Evolutionary conservation across 441 rosid genomes (phyloP), one percentile per base, ranked within the genome.

Genomic region (Cnidoscolus chayamansa): DNA sequence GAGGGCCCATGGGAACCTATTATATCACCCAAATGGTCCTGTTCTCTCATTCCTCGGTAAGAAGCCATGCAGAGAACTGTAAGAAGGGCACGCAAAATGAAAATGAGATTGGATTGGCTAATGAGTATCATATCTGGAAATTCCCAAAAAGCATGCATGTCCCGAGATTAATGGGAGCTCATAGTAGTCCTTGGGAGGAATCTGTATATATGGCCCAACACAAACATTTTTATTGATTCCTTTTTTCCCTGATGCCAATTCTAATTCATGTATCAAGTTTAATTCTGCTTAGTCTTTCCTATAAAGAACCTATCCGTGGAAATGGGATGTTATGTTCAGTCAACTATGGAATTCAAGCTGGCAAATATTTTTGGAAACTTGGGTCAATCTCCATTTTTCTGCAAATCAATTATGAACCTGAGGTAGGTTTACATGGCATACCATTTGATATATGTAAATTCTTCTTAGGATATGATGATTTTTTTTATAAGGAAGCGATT

Each of bases 401-500:
- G 37, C 16, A 4, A 19, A 63, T 20, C n/a, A 35, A 62, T 62
- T 17, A 72, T 15, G 37, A n/a, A 45, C 0, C 30, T 20, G 40
- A 19, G 11, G 35, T 32, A 19, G 13, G 40, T 6, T 31, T 25
- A 3, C 0, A 48, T 45, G 11, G 35, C n/a, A 19, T 55, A 37
- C 15, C 19, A 55, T 55, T 40, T 40, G 45, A 40, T 19, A 55
- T 19, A 55, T 62, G 19, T 25, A 35, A 9, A 12, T 53, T 65
- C 76, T 65, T 48, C 10, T 4, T 17, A 65, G 10, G 45, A 51
- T 17, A 57, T 67, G 32, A 66, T 74, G 49, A 66, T 31, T n/a
- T 58, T 66, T 72, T 55, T 45, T 10, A n/a, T 15, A 72, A 63
- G 32, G 17, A 72, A 63, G 70, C 70, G 54, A 64, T 19, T 50